Conservation (phyloP, 2,329 filamentous ascomycete species). For the Penicillium rolfsii region DNA sequence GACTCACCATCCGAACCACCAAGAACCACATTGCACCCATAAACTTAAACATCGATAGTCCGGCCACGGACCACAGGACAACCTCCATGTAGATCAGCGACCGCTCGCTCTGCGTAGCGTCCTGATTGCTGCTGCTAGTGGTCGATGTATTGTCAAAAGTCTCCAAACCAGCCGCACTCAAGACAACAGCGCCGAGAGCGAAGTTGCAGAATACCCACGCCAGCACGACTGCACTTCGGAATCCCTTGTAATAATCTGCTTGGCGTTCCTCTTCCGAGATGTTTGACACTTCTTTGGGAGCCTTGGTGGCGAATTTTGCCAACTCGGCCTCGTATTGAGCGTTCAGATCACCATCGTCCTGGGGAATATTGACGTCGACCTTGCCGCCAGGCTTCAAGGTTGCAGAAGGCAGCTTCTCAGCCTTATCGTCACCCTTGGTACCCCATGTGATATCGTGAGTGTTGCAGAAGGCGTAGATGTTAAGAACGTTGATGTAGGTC, state of each 20-base stretch:
- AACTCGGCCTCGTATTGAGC: constrained; percentile 91
- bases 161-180: constrained; percentile 83
- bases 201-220: constrained; percentile 98
- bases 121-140: constrained; percentile 37
- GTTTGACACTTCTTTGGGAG: constrained; percentile 64
- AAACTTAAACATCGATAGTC: constrained; percentile 81
- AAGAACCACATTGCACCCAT: constrained; percentile 89
- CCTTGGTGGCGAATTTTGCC: constrained; percentile 72
- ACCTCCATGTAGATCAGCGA: constrained; percentile 84
- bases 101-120: constrained; percentile 56
- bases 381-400: constrained; percentile 92
- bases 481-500: constrained; percentile 97
- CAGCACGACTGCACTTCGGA: constrained; percentile 86
- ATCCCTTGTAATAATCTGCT: constrained; percentile 98
- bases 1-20: constrained; percentile 80
- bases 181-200: constrained; percentile 79
- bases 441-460: constrained; percentile 98
- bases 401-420: constrained; percentile 85
- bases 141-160: constrained; percentile 53
- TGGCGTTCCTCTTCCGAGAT: constrained; percentile 72
- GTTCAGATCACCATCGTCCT: constrained; percentile 93
- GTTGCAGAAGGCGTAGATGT: constrained; percentile 98
- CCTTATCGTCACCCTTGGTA: constrained; percentile 96
- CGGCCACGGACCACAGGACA: constrained; percentile 87
- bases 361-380: constrained; percentile 82